Evolutionary conservation across 139 green algal species (phyloP).

Genomic region (Diplosphaera chodatii): DNA sequence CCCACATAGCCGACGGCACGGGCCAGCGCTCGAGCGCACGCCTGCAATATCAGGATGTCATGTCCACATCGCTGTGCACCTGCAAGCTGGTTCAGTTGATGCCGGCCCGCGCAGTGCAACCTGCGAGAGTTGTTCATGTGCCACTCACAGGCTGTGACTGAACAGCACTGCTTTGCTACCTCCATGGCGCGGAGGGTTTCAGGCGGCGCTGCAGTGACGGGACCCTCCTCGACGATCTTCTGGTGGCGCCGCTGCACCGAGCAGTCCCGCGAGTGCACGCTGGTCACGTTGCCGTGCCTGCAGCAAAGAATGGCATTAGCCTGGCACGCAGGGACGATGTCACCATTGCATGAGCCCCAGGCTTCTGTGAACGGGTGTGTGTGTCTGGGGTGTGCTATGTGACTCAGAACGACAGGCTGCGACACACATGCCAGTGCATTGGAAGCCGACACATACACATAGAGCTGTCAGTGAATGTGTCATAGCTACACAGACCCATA

Average conservation of each 20-base stretch:
- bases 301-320: neutral
- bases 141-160: neutral
- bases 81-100: no score
- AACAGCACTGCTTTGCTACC: neutral
- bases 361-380: no score
- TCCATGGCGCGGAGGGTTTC: constrained; percentile 1
- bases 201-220: constrained; percentile 59
- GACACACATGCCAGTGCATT: no score
- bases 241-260: constrained; percentile 93
- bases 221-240: constrained; percentile 98
- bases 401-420: no score
- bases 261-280: constrained; percentile 89
- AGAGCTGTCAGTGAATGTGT: no score
- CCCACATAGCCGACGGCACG: constrained; percentile 88
- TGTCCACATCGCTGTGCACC: neutral
- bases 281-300: constrained; percentile 76
- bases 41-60: constrained; percentile 49
- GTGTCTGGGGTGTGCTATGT: no score
- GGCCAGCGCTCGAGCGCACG: constrained; percentile 77
- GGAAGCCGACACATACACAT: no score
- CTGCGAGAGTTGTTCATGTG: no score
- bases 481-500: no score
- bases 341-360: no score
- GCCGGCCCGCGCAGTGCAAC: no score
- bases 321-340: no score